Evolutionary conservation across 2,329 filamentous ascomycete genomes (phyloP).

Genomic region (Capronia coronata): DNA sequence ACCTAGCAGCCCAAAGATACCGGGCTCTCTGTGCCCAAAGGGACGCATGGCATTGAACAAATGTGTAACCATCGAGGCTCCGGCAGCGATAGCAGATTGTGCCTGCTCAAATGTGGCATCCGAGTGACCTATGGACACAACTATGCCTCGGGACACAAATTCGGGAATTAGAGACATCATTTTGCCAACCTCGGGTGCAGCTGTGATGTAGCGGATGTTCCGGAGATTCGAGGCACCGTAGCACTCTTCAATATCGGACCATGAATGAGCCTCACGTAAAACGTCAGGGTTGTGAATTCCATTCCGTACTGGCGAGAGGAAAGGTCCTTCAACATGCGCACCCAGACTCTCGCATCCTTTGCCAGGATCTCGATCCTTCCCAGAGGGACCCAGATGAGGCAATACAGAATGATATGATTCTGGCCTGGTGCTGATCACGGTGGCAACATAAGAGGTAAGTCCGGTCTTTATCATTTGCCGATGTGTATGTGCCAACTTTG

Average conservation of each 20-base stretch:
- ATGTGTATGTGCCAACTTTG: slow-evolving; percentile 67
- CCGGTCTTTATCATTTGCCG: slow-evolving; percentile 66
- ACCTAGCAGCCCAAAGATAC: slow-evolving; percentile 79
- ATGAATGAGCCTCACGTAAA: slow-evolving; percentile 54
- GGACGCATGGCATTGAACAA: slow-evolving; percentile 92
- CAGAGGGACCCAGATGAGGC: slow-evolving; percentile 69
- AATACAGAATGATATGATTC: slow-evolving; percentile 71
- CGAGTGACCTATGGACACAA: slow-evolving; percentile 77
- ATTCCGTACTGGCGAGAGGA: slow-evolving; percentile 74
- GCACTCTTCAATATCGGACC: slow-evolving; percentile 50
- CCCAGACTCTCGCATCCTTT: slow-evolving; percentile 81
- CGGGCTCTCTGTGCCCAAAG: slow-evolving; percentile 83
- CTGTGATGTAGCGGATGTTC: slow-evolving; percentile 71
- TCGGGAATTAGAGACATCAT: slow-evolving; percentile 64
- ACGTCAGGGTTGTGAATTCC: slow-evolving; percentile 75
- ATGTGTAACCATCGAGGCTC: slow-evolving; percentile 85
- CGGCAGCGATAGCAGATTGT: slow-evolving; percentile 61
- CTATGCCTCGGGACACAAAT: slow-evolving; percentile 59
- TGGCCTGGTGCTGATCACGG: slow-evolving; percentile 71
- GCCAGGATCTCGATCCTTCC: slow-evolving; percentile 49
- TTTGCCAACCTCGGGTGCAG: slow-evolving; percentile 71
- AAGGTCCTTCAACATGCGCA: slow-evolving; percentile 86
- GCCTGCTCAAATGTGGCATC: slow-evolving; percentile 82
- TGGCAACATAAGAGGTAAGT: slow-evolving; percentile 82
- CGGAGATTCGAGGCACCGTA: slow-evolving; percentile 64